Evolutionary conservation across 2,329 filamentous ascomycete genomes (phyloP).

Genomic region (Neopestalotiopsis rosae): DNA sequence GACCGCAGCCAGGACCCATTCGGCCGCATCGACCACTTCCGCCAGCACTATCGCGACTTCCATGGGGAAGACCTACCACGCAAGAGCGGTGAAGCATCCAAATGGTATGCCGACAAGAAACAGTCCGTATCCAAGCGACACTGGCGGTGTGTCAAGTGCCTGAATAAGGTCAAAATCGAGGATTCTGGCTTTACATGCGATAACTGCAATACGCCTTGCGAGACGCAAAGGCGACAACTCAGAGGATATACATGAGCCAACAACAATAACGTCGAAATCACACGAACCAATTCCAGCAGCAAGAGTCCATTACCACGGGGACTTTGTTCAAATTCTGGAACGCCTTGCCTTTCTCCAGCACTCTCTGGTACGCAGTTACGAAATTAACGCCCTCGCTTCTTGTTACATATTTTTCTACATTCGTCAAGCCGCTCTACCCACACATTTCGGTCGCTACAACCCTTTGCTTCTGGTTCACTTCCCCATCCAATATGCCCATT

Average conservation of each 20-base stretch:
- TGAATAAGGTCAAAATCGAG: constrained; percentile 49
- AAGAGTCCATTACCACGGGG: no score
- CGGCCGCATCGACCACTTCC: constrained; percentile 60
- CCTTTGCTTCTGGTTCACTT: not conserved
- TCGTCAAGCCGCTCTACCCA: not conserved
- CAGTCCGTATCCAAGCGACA: constrained; percentile 47
- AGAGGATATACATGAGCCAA: constrained; percentile 20
- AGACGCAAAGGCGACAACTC: constrained; percentile 42
- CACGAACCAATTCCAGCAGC: no score
- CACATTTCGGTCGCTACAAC: not conserved
- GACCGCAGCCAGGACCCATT: constrained; percentile 51
- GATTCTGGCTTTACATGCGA: constrained; percentile 51
- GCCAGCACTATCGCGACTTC: constrained; percentile 60
- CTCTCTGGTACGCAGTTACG: not conserved
- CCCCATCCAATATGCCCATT: not conserved
- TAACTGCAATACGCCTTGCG: constrained; percentile 52
- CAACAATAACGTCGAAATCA: no score
- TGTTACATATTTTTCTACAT: not conserved
- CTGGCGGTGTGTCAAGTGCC: constrained; percentile 62
- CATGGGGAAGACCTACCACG: constrained; percentile 55
- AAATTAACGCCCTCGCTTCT: not conserved
- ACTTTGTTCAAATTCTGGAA: not conserved
- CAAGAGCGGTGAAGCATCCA: constrained; percentile 31
- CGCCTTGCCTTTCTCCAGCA: not conserved
- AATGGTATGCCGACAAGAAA: constrained; percentile 44